phyloP scores from a whole-genome alignment of 768 basidiomycete genomes.

The Boletus rufocinnamomeus region DNA sequence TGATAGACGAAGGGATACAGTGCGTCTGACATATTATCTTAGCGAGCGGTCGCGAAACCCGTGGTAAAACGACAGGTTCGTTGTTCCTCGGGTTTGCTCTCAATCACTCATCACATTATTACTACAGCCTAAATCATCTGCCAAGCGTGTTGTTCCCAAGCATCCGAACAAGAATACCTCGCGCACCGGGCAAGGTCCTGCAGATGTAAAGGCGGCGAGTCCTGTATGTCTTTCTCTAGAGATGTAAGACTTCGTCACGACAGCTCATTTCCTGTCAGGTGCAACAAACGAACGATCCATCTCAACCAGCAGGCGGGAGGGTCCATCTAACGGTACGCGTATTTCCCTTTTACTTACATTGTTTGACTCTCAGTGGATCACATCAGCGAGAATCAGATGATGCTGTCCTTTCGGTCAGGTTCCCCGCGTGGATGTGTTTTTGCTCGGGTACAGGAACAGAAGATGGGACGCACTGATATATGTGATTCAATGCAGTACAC shows the following conservation, averaged over 20 bases:
- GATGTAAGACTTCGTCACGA: too few species aligned
- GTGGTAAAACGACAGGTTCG: background rate
- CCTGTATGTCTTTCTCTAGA: background rate
- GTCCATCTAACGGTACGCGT: background rate
- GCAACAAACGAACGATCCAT: background rate
- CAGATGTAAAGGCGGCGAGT: background rate
- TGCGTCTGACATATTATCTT: background rate
- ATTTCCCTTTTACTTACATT: too few species aligned
- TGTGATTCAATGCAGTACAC: background rate
- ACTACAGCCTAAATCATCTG: background rate
- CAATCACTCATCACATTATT: background rate
- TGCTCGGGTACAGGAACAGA: background rate
- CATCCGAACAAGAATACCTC: background rate
- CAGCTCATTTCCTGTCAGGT: background rate
- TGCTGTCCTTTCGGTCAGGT: background rate
- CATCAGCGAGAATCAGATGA: background rate
- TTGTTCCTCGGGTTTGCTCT: background rate
- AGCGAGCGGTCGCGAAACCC: background rate
- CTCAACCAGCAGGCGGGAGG: background rate
- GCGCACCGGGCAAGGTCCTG: too few species aligned
- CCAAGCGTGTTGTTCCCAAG: too few species aligned
- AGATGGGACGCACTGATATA: background rate
- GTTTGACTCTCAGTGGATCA: background rate
- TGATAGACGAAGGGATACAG: background rate
- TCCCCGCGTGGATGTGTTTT: background rate